Conservation (phyloP, 2,329 filamentous ascomycete genomes). For the Phoma sp. region DNA sequence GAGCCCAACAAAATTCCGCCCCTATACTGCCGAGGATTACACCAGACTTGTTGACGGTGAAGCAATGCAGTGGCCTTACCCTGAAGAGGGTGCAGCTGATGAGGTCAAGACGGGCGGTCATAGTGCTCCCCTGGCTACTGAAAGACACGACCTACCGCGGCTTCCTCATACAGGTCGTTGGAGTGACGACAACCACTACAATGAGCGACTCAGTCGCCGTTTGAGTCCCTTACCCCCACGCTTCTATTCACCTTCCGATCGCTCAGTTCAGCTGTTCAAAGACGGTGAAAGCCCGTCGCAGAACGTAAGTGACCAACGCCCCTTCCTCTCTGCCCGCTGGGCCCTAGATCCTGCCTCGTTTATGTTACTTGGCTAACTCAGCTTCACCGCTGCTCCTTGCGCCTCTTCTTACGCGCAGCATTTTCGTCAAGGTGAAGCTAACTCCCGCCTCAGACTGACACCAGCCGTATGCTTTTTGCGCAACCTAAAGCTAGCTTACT, state of each 20-base stretch:
- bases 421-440: constrained; percentile 3
- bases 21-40: constrained; percentile 37
- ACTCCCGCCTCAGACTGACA: constrained; percentile 32
- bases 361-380: not conserved
- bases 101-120: constrained; percentile 16
- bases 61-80: constrained; percentile 27
- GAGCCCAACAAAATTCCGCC: constrained; percentile 35
- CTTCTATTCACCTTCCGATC: constrained; percentile 42
- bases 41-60: constrained; percentile 33
- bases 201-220: constrained; percentile 4
- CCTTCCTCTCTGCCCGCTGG: constrained; percentile 21
- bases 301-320: constrained; percentile 39
- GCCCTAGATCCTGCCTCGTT: constrained; percentile 10
- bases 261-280: constrained; percentile 24
- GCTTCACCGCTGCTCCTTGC: constrained; percentile 13
- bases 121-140: constrained; percentile 17
- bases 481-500: constrained; percentile 15
- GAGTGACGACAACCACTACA: constrained; percentile 24
- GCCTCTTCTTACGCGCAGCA: not conserved
- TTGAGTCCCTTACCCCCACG: constrained; percentile 28
- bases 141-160: constrained; percentile 4
- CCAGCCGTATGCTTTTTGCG: constrained; percentile 31
- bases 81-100: constrained; percentile 6
- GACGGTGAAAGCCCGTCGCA: constrained; percentile 35
- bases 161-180: constrained; percentile 19